Percentiles rank a stretch among this genome's conserved stretches.
Conservation (phyloP, 169 alveolate genomes). For the Cryptosporidium felis region DNA sequence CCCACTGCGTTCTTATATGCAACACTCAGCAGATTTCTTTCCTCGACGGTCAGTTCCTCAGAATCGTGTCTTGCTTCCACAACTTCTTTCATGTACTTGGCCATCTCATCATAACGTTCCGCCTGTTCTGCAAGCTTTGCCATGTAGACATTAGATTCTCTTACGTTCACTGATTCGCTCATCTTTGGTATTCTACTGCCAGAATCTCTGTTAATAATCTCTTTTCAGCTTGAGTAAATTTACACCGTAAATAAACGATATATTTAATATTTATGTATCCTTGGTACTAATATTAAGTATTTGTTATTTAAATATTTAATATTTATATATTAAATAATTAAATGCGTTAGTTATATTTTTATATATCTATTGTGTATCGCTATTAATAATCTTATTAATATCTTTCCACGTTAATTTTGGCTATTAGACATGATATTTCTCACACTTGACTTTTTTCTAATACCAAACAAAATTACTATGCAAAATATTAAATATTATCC, state of each 20-base stretch:
- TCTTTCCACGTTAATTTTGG: constrained; percentile 14
- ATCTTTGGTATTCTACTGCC: background rate
- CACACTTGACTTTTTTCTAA: constrained; percentile 14
- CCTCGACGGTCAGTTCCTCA: constrained; percentile 93
- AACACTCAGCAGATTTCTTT: constrained; percentile 94
- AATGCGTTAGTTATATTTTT: too few species aligned
- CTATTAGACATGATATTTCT: constrained; percentile 11
- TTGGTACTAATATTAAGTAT: background rate
- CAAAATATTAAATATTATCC: constrained; percentile 8
- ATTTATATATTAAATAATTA: background rate
- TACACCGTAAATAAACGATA: background rate
- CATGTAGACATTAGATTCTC: constrained; percentile 78
- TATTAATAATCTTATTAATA: background rate
- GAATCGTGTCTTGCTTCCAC: constrained; percentile 74
- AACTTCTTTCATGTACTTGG: constrained; percentile 81
- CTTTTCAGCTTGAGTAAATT: constrained; percentile 16
- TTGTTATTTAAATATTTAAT: background rate
- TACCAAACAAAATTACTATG: background rate
- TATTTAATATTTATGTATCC: background rate
- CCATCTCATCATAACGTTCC: constrained; percentile 99
- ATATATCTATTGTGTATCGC: background rate
- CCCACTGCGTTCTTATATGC: constrained; percentile 99
- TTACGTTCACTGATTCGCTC: constrained; percentile 50
- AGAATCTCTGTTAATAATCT: constrained; percentile 63
- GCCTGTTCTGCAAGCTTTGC: constrained; percentile 99